Conservation (phyloP, 225 moss, liverwort and hornwort genomes). For the Straminergon stramineum region DNA sequence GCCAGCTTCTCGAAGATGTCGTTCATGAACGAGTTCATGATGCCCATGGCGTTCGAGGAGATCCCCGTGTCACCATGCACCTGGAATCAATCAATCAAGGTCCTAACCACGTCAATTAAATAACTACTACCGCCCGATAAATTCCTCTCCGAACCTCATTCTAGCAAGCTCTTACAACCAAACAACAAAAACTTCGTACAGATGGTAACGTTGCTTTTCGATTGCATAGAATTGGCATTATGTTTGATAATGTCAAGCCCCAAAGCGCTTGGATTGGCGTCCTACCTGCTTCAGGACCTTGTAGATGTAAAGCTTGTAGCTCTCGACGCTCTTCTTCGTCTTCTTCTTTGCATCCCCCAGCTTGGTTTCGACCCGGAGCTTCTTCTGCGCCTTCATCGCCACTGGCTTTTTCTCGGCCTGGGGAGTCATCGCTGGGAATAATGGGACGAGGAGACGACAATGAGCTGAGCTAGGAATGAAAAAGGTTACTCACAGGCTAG, state of each 20-base stretch:
- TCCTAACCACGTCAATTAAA: background rate
- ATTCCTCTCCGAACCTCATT: background rate
- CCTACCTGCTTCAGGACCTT: background rate
- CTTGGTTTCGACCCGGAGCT: background rate
- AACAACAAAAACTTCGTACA: background rate
- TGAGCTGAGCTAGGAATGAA: background rate
- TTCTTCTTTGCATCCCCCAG: background rate
- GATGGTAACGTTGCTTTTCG: background rate
- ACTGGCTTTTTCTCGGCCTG: background rate
- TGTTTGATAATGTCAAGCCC: background rate
- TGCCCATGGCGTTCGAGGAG: constrained; percentile 17
- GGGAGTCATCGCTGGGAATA: background rate
- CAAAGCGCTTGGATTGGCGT: background rate
- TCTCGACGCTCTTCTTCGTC: background rate
- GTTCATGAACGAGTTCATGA: constrained; percentile 23
- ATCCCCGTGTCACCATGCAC: constrained; percentile 12
- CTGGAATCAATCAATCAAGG: background rate
- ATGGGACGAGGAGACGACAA: background rate
- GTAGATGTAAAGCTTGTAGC: background rate
- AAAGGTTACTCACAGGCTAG: background rate
- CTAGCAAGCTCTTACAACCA: too few species aligned
- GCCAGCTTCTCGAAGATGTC: constrained; percentile 36
- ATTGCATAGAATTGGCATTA: background rate
- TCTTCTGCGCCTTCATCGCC: background rate
- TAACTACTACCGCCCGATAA: too few species aligned